Evolutionary conservation across 1,139 yeast genomes (phyloP).

Genomic region (Geotrichum macrosporum): DNA sequence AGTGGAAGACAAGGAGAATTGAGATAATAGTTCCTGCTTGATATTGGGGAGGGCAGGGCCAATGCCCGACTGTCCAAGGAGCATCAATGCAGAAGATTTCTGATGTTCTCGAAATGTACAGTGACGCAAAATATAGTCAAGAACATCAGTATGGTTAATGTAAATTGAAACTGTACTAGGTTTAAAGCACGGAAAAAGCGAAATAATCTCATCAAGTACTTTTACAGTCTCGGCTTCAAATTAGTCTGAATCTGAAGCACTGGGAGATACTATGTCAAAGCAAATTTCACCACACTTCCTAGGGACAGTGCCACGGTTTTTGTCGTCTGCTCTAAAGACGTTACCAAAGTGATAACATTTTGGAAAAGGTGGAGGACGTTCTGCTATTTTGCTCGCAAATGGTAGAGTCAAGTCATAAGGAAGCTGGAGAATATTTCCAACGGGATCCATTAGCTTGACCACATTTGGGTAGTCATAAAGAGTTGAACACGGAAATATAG

Average conservation of each 20-base stretch:
- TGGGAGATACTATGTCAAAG: constrained; percentile 61
- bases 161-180: constrained; percentile 53
- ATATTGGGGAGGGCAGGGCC: constrained; percentile 64
- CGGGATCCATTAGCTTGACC: constrained; percentile 75
- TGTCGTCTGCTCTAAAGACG: constrained; percentile 63
- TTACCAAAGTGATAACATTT: constrained; percentile 67
- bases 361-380: constrained; percentile 50
- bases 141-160: constrained; percentile 73
- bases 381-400: constrained; percentile 65
- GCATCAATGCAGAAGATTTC: constrained; percentile 59
- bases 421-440: constrained; percentile 80
- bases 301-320: constrained; percentile 51
- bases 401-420: constrained; percentile 90
- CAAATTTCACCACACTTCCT: constrained; percentile 74
- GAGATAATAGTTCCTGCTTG: constrained; percentile 60
- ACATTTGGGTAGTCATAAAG: constrained; percentile 59
- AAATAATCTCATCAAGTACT: constrained; percentile 68
- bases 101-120: constrained; percentile 75
- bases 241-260: constrained; percentile 45
- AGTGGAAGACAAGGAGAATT: constrained; percentile 73
- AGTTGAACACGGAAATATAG: constrained; percentile 78
- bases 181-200: constrained; percentile 60
- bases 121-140: constrained; percentile 69
- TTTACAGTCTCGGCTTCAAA: constrained; percentile 86
- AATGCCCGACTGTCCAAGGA: constrained; percentile 71